Base-by-base conservation (phyloP, 148 eudicot genomes). In the Cornus florida region DNA sequence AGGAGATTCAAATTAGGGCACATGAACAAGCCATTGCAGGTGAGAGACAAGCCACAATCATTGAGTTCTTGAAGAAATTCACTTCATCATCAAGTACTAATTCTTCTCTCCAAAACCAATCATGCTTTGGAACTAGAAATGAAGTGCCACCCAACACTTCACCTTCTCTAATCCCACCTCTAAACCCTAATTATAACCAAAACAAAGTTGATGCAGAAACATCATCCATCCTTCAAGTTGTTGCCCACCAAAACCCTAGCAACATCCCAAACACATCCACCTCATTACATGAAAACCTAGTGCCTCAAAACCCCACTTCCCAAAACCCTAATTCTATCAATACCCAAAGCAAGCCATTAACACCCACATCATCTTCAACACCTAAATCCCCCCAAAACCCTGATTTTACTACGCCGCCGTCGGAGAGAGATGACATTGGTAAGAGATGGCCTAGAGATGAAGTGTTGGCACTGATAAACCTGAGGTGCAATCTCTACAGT, bases 391-490 rank as follows among this genome's bases (percentile, higher is more conserved):
- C 65, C 3, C 60, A 39, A 79, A 81, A 43, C 46, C 82, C 62
- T 20, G 24, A 38, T 50, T 48, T 23, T 57, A 32, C 28, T 28
- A 28, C 28, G 28, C 28, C 19, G 16, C 12, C 13, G n/a, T 78
- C 79, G 10, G 79, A 83, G 5, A 80, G 80, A 56, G 91, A 86
- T 68, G 94, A 90, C 33, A 74, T 64, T 0, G 97, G 97, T 6
- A 87, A 88, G 84, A 84, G 98, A 85, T 95, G 98, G 98, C 97
- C 98, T 10, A 93, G 89, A 75, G 98, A 93, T 17, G 93, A 95
- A 82, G 97, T 95, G 32, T 73, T 89, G 75, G 97, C 96, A 77
- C 73, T 95, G 84, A 95, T 95, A 78, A 87, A 86, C 89, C 84
- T 95, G 67, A 89, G 93, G 83, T 89, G 97, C 35, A 94, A 85